These are phyloP conservation scores for Aspergillus thermomutatus DNA, from an alignment of 2,329 filamentous ascomycete genomes.

Conservation along the genomic window DNA sequence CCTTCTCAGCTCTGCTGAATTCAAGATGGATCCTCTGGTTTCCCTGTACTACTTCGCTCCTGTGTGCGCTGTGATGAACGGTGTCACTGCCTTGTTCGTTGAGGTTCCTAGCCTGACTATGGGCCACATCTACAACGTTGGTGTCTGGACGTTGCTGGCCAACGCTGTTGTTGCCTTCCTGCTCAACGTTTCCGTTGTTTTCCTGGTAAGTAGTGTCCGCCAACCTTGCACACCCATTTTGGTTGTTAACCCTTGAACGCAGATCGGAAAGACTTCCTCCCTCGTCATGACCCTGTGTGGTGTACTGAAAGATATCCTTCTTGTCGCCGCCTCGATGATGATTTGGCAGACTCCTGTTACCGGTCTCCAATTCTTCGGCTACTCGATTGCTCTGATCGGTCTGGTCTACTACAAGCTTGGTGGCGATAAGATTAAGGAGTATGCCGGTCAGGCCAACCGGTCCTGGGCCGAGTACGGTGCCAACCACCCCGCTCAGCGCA, in stretches of 20 bases:
- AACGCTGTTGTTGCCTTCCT: slow-evolving; percentile 79
- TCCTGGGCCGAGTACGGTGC: slow-evolving; percentile 84
- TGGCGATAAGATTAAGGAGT: slow-evolving; percentile 77
- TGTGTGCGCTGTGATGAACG: slow-evolving; percentile 78
- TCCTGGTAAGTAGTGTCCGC: slow-evolving; percentile 60
- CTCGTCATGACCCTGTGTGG: slow-evolving; percentile 82
- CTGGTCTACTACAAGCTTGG: slow-evolving; percentile 68
- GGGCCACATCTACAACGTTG: slow-evolving; percentile 64
- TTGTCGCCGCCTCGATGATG: slow-evolving; percentile 71
- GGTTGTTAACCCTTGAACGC: slow-evolving; percentile 2
- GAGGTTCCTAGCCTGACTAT: slow-evolving; percentile 66
- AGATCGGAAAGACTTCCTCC: slow-evolving; percentile 87
- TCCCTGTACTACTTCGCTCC: slow-evolving; percentile 89
- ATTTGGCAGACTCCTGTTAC: slow-evolving; percentile 74
- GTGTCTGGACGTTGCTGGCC: slow-evolving; percentile 62
- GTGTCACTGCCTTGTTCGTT: slow-evolving; percentile 64
- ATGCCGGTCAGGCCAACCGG: slow-evolving; percentile 67
- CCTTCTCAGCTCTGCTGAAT: slow-evolving; percentile 71
- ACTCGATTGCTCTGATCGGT: slow-evolving; percentile 66
- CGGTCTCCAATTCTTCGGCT: slow-evolving; percentile 70
- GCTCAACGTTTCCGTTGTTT: slow-evolving; percentile 81
- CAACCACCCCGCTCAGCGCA: slow-evolving; percentile 71
- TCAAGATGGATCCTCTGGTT: slow-evolving; percentile 86
- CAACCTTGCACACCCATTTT: background rate
- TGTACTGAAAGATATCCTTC: slow-evolving; percentile 83